Conservation (phyloP, 2,329 filamentous ascomycete genomes). For the Colletotrichum simmondsii region DNA sequence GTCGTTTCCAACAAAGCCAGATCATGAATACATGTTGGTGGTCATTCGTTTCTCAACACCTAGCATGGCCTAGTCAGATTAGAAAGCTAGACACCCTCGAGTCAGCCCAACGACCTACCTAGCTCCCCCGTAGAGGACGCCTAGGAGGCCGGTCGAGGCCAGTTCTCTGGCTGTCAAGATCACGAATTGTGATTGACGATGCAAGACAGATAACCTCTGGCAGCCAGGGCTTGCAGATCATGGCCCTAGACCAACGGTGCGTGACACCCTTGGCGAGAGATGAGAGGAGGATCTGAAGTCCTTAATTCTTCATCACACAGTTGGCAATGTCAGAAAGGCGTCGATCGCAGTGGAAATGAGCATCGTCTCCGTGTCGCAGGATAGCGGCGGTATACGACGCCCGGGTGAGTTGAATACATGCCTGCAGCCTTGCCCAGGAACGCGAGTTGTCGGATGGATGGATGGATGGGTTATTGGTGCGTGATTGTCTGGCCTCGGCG, state of each 20-base stretch:
- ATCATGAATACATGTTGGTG: not conserved
- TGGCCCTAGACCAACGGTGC: conserved; percentile 1
- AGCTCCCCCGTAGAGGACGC: not conserved
- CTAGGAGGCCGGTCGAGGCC: not conserved
- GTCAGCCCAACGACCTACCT: not conserved
- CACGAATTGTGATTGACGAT: conserved; percentile 3
- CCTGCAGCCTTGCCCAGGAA: conserved; percentile 8
- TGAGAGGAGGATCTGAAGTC: not conserved
- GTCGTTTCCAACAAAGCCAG: conserved; percentile 8
- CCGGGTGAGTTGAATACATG: conserved; percentile 15
- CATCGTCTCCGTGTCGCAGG: conserved; percentile 22
- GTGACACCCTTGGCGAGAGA: conserved; percentile 14
- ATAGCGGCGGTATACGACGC: not conserved
- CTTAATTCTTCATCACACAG: not conserved
- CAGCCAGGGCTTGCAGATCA: conserved; percentile 14
- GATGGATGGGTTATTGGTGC: not conserved
- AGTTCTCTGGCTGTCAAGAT: conserved; percentile 15
- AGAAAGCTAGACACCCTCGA: not conserved
- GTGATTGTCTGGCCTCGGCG: conserved; percentile 20
- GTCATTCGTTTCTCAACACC: not conserved
- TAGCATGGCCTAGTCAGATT: not conserved
- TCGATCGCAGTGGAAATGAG: conserved; percentile 20
- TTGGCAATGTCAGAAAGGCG: conserved; percentile 20
- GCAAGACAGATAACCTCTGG: not conserved
- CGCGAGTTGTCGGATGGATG: not conserved